Conservation (phyloP, 352 stramenopile species). For the Peronospora farinosa region DNA sequence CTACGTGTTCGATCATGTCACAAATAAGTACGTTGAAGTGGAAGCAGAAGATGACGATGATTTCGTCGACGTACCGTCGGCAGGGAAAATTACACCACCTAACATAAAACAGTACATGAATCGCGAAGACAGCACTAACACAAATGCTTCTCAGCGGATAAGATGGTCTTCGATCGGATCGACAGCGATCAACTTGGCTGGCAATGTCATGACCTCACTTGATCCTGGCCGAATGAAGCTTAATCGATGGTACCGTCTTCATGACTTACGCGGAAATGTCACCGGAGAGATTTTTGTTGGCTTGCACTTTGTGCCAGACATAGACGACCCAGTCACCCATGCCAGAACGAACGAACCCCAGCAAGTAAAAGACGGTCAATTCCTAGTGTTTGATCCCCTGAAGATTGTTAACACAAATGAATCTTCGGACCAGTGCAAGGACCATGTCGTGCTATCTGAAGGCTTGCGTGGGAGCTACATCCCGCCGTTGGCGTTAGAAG, state of each 20-base stretch:
- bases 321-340: slow-evolving; percentile 15
- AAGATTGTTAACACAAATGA: slow-evolving; percentile 61
- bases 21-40: slow-evolving; percentile 82
- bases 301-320: slow-evolving; percentile 68
- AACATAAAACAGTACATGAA: slow-evolving; percentile 18
- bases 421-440: slow-evolving; percentile 32
- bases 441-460: slow-evolving; percentile 69
- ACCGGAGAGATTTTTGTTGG: slow-evolving; percentile 83
- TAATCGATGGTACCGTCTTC: slow-evolving; percentile 79
- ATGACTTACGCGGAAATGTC: slow-evolving; percentile 68
- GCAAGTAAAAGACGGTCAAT: slow-evolving; percentile 77
- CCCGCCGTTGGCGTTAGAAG: slow-evolving; percentile 76
- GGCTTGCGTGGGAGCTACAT: slow-evolving; percentile 77
- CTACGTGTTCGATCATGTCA: slow-evolving; percentile 81
- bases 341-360: slow-evolving; percentile 51
- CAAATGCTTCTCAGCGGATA: slow-evolving; percentile 33
- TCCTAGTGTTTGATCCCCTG: slow-evolving; percentile 81
- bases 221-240: slow-evolving; percentile 56
- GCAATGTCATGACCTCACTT: slow-evolving; percentile 76
- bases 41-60: slow-evolving; percentile 60
- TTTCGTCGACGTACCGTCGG: slow-evolving; percentile 24
- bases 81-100: slow-evolving; percentile 19
- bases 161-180: slow-evolving; percentile 76
- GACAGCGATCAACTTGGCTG: slow-evolving; percentile 79
- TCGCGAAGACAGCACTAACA: slow-evolving; percentile 49